Evolutionary conservation across 2,329 filamentous ascomycete genomes (phyloP), one percentile per base, ranked within the genome.

Genomic region (Herpotrichia juniperi): DNA sequence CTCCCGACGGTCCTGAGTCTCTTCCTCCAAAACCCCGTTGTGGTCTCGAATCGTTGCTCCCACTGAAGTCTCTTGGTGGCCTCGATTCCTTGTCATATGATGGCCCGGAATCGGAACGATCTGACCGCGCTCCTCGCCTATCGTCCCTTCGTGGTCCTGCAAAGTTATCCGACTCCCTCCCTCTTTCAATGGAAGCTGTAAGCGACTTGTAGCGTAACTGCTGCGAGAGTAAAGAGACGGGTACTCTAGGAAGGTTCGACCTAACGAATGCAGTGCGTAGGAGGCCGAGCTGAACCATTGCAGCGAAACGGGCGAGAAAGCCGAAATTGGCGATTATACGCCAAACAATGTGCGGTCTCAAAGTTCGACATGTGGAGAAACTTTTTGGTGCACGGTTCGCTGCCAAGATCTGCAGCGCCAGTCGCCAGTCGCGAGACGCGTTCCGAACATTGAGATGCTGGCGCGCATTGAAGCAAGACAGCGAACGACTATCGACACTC

Each of bases 121-220:
- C n/a, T 16, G 37, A 12, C 14, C 19, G 37, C 25, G 37, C 37
- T 24, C 9, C 9, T 24, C 19, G 19, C 8, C 37, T 12, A 16
- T 40, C 37, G 21, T 21, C 21, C 25, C 48, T 52, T 26, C 48
- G 53, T 42, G 40, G 56, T 58, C 21, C 24, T 28, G 19, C 9
- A 11, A 42, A 42, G 7, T 2, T 16, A 21, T 43, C 40, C 12
- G 40, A 43, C 24, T 30, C 2, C n/a, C n/a, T 43, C 3, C 24
- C 40, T 57, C 64, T 57, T 53, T 71, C 69, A 52, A 72, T 71
- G 35, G 68, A 61, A 8, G 65, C 64, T 32, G 61, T 66, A 39
- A 72, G 58, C 30, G 69, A 72, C 49, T 71, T 71, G 56, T 66
- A 58, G 34, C 69, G 66, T 34, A 52, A 40, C 5, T 9, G 19